Evolutionary conservation across 2,329 filamentous ascomycete genomes (phyloP), one percentile per base, ranked within the genome.

Genomic region (Cladorrhinum sp.): DNA sequence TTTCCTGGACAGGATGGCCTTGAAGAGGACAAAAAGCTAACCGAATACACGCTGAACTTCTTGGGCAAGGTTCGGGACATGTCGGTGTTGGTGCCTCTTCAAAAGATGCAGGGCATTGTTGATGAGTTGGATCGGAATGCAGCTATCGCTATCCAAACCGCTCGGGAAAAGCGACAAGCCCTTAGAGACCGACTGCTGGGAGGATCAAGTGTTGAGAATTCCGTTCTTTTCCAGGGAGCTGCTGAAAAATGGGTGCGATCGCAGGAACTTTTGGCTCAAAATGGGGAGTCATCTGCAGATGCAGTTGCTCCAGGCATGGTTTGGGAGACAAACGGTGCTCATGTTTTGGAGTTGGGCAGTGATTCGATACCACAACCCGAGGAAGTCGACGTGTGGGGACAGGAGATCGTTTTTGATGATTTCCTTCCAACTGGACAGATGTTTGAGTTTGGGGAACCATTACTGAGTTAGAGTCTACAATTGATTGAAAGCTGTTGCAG

Each of bases 11-110:
- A 73, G 54, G 56, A 58, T 0, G 36, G 58, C 0, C 63, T 73
- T 5, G 59, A 67, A 2, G 48, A 68, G 4, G 74, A 75, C 49
- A 68, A 71, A 25, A 65, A 67, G 29, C 62, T 76, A 2, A 64
- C 68, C 4, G 55, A 66, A 12, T 70, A 70, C 23, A 65, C 70
- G 0, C 56, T 74, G 1, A 60, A 63, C 4, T 56, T 75, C 0
- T 71, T 73, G 25, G 67, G 74, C 27, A 66, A 66, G 57, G 52
- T 63, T 7, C 56, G 45, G 45, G 49, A 55, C 3, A 12, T 36
- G 13, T 48, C 61, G 29, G 54, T 49, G 3, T 18, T 49, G 12
- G 20, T 61, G 8, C 53, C 56, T 8, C 23, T 63, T 2, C 29
- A 52, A 12, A 48, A 41, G 51, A 56, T 67, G 49, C 55, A 65